Base-by-base conservation (phyloP, 2,329 filamentous ascomycete species). In the Aspergillus candidus region DNA sequence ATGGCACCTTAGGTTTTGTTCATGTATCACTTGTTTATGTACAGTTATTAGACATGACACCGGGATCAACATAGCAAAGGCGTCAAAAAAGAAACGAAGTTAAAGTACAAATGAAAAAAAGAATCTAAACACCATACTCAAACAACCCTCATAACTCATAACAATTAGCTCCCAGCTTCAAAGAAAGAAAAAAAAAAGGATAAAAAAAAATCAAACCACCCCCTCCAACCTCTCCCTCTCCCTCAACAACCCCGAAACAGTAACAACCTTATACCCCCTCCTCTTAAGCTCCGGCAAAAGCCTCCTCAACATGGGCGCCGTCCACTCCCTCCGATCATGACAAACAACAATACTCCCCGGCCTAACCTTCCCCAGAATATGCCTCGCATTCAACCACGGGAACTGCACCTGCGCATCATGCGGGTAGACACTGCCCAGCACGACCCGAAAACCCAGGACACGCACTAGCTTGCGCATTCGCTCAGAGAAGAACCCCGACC, bases 351-450 rank as follows among this genome's bases (percentile, higher is more conserved):
- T 84, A 22, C 79, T 83, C 0, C 89, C 89, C 0, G 85, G 82
- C 37, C 78, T 72, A 31, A 84, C 72, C 84, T 89, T 88, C 67
- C 86, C 88, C 54, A 94, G 65, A 4, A 94, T 79, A 69, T 94
- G 88, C 52, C 72, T 74, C 6, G 86, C 83, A 66, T 95, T 95
- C 41, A 89, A 54, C 51, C 72, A 70, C 53, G 79, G 76, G 57
- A 78, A 83, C 8, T 73, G 72, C 46, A 95, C 83, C 72, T 94
- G 88, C n/a, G 89, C 82, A 68, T 95, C 89, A 69, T 94, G 88
- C 4, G 89, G 89, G 67, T 94, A 95, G 33, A 95, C 82, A 63
- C 82, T 83, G 3, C 89, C 89, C 32, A 95, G 70, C n/a, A 89
- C 83, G 40, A 93, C 73, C 39, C 75, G 73, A 65, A 88, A 90